Percentiles rank a stretch among this genome's conserved stretches.
These are phyloP conservation scores for Saraca asoca DNA, from an alignment of 331 rosid genomes.

Conservation along the genomic window DNA sequence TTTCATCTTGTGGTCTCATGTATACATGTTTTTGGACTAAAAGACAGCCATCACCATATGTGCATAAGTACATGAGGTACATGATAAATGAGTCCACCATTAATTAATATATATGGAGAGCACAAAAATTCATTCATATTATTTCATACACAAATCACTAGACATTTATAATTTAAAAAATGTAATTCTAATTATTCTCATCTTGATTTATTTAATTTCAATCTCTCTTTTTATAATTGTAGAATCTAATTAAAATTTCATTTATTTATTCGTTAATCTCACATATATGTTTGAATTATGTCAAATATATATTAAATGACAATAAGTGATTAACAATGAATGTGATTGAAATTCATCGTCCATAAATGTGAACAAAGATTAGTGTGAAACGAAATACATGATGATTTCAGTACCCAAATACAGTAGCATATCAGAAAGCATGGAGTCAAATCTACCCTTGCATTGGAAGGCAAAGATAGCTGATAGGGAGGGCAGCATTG, in stretches of 20 bases:
- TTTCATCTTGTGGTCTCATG: constrained; percentile 16
- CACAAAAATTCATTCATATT: constrained; percentile 40
- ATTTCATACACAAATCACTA: constrained; percentile 10
- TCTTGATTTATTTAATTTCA: too few relatives aligned
- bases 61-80: constrained; percentile 47
- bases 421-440: too few relatives aligned
- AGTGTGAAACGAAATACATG: constrained; percentile 12
- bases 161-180: too few relatives aligned
- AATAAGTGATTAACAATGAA: too few relatives aligned
- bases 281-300: too few relatives aligned
- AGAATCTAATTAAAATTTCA: too few relatives aligned
- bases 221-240: too few relatives aligned
- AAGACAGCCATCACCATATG: constrained; percentile 22
- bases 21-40: constrained; percentile 14
- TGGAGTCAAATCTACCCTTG: not conserved
- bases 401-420: not conserved
- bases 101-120: constrained; percentile 28
- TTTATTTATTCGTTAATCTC: too few relatives aligned
- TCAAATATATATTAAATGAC: too few relatives aligned
- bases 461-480: constrained; percentile 12
- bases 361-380: not conserved
- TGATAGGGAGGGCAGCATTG: constrained; percentile 10
- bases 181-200: too few relatives aligned
- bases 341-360: too few relatives aligned
- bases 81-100: constrained; percentile 40